Evolutionary conservation across 2,329 filamentous ascomycete genomes (phyloP), one percentile per base, ranked within the genome.

Genomic region (Cyanodermella asteris): DNA sequence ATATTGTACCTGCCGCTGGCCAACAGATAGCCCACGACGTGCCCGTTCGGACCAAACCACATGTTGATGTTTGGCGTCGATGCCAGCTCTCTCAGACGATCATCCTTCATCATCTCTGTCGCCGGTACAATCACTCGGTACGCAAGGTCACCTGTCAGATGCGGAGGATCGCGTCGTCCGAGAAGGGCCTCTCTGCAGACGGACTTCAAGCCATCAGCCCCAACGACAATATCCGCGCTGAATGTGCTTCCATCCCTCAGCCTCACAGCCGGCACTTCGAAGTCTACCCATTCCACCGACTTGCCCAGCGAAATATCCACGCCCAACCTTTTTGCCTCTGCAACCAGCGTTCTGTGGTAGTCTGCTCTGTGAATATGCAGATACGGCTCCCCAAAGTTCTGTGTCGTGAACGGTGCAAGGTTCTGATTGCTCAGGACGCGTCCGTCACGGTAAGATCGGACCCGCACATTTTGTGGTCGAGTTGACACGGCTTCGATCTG

Each of bases 131-230:
- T 42, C 23, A 66, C 48, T 5, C 62, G 54, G 38, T 64, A 67
- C 2, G 61, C 61, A 16, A 65, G 39, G 36, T 67, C 61, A 1
- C 62, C 62, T 0, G 62, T 66, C 24, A 53, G 47, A 9, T 51
- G 39, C 2, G 61, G 56, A 0, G 55, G 52, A 32, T 56, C 49
- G 0, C 43, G 36, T 8, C 41, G 40, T 3, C 50, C 50, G 5
- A 61, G 36, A n/a, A 65, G 42, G 5, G 46, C 39, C 27, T 55
- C 49, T 4, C 59, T 51, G 25, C 49, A 50, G 20, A 38, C 30
- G 6, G 46, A 51, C 38, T 53, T 56, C 21, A 59, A 45, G 2
- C 57, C 58, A 34, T 61, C 57, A 5, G 55, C 49, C n/a, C 53
- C 56, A 25, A 61, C 42, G 5, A 61, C 36, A 2, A 59, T 36